Evolutionary conservation across 2,329 filamentous ascomycete species (phyloP).

Genomic region (Penicillium sp.): DNA sequence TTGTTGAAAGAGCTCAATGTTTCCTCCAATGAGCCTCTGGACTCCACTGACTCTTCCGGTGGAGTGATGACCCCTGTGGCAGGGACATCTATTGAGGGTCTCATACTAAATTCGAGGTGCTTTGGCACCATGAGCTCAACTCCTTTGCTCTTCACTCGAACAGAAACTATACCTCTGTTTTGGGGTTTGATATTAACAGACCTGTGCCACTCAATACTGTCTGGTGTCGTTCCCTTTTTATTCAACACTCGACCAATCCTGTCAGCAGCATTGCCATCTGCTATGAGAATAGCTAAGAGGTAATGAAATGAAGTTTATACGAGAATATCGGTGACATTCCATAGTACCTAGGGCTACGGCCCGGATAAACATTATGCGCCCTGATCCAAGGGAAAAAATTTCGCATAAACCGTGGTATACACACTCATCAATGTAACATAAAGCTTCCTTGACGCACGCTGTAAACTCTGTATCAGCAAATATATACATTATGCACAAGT

Average conservation of each 20-base stretch:
- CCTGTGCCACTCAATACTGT: background rate
- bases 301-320: background rate
- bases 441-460: background rate
- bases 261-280: background rate
- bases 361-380: background rate
- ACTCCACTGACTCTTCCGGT: background rate
- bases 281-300: background rate
- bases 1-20: background rate
- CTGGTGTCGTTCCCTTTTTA: background rate
- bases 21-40: background rate
- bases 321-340: background rate
- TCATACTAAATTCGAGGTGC: background rate
- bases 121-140: too few relatives aligned
- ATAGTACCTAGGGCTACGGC: background rate
- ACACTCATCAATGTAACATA: background rate
- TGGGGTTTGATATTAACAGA: background rate
- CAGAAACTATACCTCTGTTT: background rate
- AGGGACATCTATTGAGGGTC: background rate
- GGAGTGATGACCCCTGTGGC: background rate
- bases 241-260: background rate
- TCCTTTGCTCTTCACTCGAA: background rate
- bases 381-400: background rate
- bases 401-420: background rate
- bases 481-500: background rate
- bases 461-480: background rate